Evolutionary conservation across 73 alveolate genomes (phyloP), one percentile per base, ranked within the genome.

Genomic region (Blepharisma stoltei): DNA sequence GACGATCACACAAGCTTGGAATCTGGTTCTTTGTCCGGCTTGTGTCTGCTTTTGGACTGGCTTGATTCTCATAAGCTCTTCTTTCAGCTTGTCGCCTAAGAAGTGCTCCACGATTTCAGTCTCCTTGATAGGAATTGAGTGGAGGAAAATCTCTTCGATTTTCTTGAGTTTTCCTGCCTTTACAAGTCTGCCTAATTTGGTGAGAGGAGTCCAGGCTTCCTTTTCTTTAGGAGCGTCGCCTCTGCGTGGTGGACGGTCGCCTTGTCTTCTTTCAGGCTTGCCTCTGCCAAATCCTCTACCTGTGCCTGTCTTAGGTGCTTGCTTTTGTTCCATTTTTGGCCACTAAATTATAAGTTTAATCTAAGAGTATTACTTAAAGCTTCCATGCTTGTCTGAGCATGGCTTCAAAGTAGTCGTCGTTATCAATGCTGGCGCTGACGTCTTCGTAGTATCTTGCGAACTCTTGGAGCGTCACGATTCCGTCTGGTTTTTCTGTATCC

Each of bases 21-120:
- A 98, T 90, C 99, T 94, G 87, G 99, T 98, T 93, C 99, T 97
- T 92, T 98, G 97, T 50, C 99, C 99, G 76, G 99, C 99, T 82
- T 94, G 87, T 65, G 99, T 97, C 95, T 96, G 98, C 93, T 98
- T 98, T 89, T 98, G 99, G 86, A 98, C 99, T 76, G 99, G 96
- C 89, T 90, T 94, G 86, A 98, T 94, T 91, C 97, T 91, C 96
- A 98, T 94, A 80, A 97, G 98, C 78, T 98, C 99, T 77, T 98
- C 99, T 88, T 93, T 92, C 86, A 98, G 89, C 66, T 93, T 93
- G 77, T 89, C 94, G 73, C 93, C 90, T 49, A 80, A 73, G 82
- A 67, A 82, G 89, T 83, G 88, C 82, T 93, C 95, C 68, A 87
- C 88, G 81, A 86, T 90, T 88, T 92, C 98, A 76, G 90, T 89